phyloP scores from a whole-genome alignment of 495 filamentous ascomycete genomes.

The Penicillium angulare region DNA sequence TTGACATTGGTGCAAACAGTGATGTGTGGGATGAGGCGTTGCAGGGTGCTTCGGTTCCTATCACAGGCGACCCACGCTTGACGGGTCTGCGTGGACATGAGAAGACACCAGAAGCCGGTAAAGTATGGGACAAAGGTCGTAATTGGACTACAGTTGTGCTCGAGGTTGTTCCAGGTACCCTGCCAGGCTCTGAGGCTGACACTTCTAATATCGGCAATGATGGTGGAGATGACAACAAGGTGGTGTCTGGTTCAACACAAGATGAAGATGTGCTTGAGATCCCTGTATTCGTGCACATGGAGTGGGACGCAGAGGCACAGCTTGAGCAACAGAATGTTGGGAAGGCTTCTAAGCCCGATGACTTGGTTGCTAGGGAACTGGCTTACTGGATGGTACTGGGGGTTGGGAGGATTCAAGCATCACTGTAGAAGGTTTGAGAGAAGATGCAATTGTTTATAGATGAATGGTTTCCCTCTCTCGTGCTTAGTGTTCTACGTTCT shows the following conservation, averaged over 20 bases:
- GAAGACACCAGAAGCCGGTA: constrained; percentile 79
- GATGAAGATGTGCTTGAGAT: constrained; percentile 94
- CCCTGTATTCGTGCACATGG: constrained; percentile 85
- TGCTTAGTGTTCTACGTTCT: too few relatives aligned
- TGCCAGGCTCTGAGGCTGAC: constrained; percentile 33
- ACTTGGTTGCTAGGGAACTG: constrained; percentile 65
- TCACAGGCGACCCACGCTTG: constrained; percentile 29
- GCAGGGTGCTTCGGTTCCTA: constrained; percentile 39
- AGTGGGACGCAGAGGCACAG: constrained; percentile 82
- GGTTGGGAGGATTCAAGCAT: constrained; percentile 65
- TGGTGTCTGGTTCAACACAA: constrained; percentile 45
- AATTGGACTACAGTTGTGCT: constrained; percentile 93
- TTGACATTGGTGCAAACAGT: constrained; percentile 91
- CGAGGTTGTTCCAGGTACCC: constrained; percentile 75
- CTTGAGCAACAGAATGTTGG: constrained; percentile 60
- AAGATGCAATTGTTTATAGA: not conserved
- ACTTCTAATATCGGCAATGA: constrained; percentile 15
- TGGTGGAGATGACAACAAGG: constrained; percentile 16
- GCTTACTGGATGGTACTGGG: constrained; percentile 95
- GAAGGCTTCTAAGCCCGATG: constrained; percentile 47
- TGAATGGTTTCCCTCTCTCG: constrained; percentile 4
- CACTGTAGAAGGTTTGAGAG: constrained; percentile 11
- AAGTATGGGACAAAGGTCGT: constrained; percentile 91
- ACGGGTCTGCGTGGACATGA: constrained; percentile 40
- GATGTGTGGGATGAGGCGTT: constrained; percentile 96